A percentile compares a stretch with the other conserved stretches of the same genome.
Evolutionary conservation across 225 moss, liverwort and hornwort genomes (phyloP).

Genomic region (Pseudisothecium myosuroides): DNA sequence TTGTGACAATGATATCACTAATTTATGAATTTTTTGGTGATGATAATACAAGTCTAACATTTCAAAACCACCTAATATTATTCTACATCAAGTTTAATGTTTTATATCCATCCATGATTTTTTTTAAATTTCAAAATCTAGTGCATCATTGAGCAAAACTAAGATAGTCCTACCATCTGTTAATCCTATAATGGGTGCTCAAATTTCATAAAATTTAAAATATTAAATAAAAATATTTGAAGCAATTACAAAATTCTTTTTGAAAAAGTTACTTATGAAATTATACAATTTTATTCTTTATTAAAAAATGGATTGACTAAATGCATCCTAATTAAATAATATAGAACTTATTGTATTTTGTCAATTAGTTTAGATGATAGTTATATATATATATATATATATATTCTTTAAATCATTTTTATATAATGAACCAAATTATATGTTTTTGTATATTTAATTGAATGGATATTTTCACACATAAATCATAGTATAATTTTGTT

Average conservation of each 20-base stretch:
- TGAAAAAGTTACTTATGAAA: background rate
- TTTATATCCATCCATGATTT: no score
- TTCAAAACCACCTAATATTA: background rate
- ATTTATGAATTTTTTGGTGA: no score
- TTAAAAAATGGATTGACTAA: background rate
- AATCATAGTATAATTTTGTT: background rate
- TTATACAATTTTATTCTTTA: background rate
- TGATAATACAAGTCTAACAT: rapidly evolving
- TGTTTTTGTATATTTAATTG: no score
- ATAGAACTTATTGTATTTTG: background rate
- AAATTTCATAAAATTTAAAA: background rate
- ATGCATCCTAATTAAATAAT: no score
- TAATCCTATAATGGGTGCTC: rapidly evolving
- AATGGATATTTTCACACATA: background rate
- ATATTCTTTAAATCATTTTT: no score
- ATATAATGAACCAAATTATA: background rate
- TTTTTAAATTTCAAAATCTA: background rate
- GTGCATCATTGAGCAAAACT: rapidly evolving
- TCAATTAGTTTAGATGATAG: background rate
- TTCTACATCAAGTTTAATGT: no score
- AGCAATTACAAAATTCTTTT: background rate
- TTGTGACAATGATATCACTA: no score
- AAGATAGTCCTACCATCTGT: no score
- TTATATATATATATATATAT: no score
- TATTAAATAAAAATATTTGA: no score